Evolutionary conservation across 192 early-diverging fungal species (phyloP), one percentile per base, ranked within the genome.

Genomic region (Paraglomus occultum): DNA sequence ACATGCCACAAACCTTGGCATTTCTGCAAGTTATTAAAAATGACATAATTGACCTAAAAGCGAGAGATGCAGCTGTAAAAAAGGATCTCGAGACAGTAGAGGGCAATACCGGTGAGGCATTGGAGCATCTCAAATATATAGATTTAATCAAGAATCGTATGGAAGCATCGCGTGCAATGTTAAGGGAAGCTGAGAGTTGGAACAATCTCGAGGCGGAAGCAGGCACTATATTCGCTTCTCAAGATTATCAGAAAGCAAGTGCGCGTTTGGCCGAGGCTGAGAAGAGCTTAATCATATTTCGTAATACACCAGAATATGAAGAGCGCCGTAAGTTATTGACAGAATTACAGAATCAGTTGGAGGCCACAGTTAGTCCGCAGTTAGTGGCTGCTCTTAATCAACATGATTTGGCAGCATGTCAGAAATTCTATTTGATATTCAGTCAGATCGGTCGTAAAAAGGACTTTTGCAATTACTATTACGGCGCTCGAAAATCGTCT

Each of bases 181-280:
- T 94, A 0, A 79, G 82, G 58, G 90, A 94, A 63, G 85, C 90
- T 0, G 91, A 94, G 55, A 91, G 88, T 74, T 94, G 92, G 92
- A 86, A 71, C 39, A 88, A 89, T 39, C 82, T 94, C 45, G 82
- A 87, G 23, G 67, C 79, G 0, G 91, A 94, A 67, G 86, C 90
- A 6, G 75, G 72, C 22, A 79, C 78, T 5, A 80, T 90, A n/a
- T 83, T 94, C 64, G 81, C 77, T 4, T 76, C 84, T 0, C 71
- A 78, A 1, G 91, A 92, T 69, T 88, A 79, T 75, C 77, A 80
- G 18, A 82, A 79, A 42, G 91, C 90, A 11, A 85, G 84, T 0
- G 47, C 65, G 5, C 71, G 89, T 38, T 77, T 93, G 44, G 75
- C 82, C 12, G 88, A 88, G 48, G 91, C 91, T 0, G 82, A 88